Conservation (phyloP, 371 early-diverging fungal species). For the Rhizomucor pusillus region DNA sequence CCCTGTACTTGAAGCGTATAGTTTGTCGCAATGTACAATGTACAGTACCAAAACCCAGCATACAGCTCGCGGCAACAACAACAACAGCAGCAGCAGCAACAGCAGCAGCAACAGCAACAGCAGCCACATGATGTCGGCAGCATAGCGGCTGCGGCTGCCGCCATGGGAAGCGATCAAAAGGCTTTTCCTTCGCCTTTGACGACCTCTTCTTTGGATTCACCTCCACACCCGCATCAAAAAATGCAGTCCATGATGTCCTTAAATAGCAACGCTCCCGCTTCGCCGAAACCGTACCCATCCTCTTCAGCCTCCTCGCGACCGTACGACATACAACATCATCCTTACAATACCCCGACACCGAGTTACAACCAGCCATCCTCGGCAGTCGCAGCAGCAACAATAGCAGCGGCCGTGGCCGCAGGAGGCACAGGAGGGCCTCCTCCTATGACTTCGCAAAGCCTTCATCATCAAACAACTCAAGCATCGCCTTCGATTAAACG, state of each 20-base stretch:
- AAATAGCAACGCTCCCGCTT: constrained; percentile 14
- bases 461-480: no score
- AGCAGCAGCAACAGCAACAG: constrained; percentile 17
- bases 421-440: constrained; percentile 1
- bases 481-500: not conserved
- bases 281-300: constrained; percentile 18
- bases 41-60: constrained; percentile 27
- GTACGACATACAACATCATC: constrained; percentile 5
- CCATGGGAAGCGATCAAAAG: constrained; percentile 16
- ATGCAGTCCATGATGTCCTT: constrained; percentile 18
- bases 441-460: not conserved
- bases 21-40: constrained; percentile 19
- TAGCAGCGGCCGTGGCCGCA: constrained; percentile 3
- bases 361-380: constrained; percentile 11
- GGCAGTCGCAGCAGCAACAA: constrained; percentile 4
- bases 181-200: constrained; percentile 39
- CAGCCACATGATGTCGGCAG: constrained; percentile 1
- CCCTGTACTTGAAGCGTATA: not conserved
- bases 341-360: constrained; percentile 14
- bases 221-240: constrained; percentile 20
- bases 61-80: constrained; percentile 13
- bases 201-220: constrained; percentile 35
- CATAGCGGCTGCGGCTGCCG: constrained; percentile 8
- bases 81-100: constrained; percentile 7
- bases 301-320: constrained; percentile 10